phyloP scores from a whole-genome alignment of 2,329 filamentous ascomycete species.

The Didymella arachidicola region DNA sequence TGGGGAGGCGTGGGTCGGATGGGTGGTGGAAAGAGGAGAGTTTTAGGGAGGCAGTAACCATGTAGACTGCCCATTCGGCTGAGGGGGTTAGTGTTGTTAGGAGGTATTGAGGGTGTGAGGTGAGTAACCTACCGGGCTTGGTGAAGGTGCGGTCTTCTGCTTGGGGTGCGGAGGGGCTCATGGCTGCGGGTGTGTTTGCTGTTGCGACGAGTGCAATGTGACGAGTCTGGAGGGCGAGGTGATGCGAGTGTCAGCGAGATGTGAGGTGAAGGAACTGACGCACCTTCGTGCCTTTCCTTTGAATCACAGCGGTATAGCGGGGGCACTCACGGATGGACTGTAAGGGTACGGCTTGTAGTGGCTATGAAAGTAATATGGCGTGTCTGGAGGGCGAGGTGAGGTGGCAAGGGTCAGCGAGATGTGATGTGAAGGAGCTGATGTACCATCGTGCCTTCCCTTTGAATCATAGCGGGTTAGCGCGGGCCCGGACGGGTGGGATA shows the following conservation, averaged over 20 bases:
- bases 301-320: too few relatives aligned
- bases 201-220: too few relatives aligned
- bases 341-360: too few relatives aligned
- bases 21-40: too few relatives aligned
- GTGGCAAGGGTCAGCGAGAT: background rate
- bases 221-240: too few relatives aligned
- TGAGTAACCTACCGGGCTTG: constrained; percentile 21
- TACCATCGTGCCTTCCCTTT: constrained; percentile 3
- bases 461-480: background rate
- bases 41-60: too few relatives aligned
- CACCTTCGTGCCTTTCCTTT: too few relatives aligned
- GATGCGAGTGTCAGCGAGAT: too few relatives aligned
- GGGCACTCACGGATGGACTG: too few relatives aligned
- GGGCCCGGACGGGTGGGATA: background rate
- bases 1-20: constrained; percentile 18
- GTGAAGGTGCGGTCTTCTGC: constrained; percentile 13
- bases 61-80: constrained; percentile 27
- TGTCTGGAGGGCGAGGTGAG: background rate
- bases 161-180: background rate
- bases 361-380: background rate
- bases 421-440: background rate
- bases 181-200: background rate
- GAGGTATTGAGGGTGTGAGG: background rate
- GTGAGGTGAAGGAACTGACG: too few relatives aligned
- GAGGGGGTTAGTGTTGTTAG: background rate